Base-by-base conservation (phyloP, 2,329 filamentous ascomycete species). In the Teratosphaeria epicoccoides region DNA sequence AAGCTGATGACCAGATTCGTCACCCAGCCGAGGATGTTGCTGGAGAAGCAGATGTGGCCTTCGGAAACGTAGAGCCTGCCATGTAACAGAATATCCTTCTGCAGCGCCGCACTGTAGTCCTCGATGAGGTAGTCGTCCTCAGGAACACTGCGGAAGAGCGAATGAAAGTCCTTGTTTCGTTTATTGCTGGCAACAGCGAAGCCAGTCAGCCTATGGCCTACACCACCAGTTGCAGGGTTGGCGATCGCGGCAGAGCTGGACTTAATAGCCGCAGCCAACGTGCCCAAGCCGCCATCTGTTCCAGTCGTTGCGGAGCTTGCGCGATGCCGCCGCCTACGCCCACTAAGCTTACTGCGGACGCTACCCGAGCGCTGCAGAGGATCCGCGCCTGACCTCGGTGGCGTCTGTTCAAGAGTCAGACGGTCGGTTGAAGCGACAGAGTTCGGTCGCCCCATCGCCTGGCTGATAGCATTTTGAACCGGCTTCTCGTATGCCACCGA, bases 121-220 rank as follows among this genome's bases (percentile, higher is more conserved):
- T 98, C 93, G 58, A 98, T 97, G 24, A 98, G 77, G 65, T 95
- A 96, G 68, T 98, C 93, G 63, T 98, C 93, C 59, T 97, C 91
- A 1, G 94, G 93, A 0, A 98, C 93, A 66, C 90, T 97, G 70
- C 93, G 87, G 75, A 98, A 98, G 2, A 95, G 73, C 53, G 80
- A 80, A 68, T 98, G 93, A 63, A 97, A 98, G 65, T 97, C 93
- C 47, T 88, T 82, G 70, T 98, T 98, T 52, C 94, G 82, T 72
- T 93, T 96, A 68, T 94, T 95, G 67, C 87, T 94, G 47, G 93
- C 93, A 57, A 97, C 89, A 47, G 93, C 91, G 67, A 98, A 98
- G 0, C 93, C 93, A 4, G 91, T 95, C 57, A 95, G 76, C 57
- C 90, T 89, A 44, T 87, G 85, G 4, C 81, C 78, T 59, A 78